Percentiles rank a stretch among this genome's conserved stretches.
phyloP scores from a whole-genome alignment of 192 early-diverging fungal species.

The Anaeromyces robustus region DNA sequence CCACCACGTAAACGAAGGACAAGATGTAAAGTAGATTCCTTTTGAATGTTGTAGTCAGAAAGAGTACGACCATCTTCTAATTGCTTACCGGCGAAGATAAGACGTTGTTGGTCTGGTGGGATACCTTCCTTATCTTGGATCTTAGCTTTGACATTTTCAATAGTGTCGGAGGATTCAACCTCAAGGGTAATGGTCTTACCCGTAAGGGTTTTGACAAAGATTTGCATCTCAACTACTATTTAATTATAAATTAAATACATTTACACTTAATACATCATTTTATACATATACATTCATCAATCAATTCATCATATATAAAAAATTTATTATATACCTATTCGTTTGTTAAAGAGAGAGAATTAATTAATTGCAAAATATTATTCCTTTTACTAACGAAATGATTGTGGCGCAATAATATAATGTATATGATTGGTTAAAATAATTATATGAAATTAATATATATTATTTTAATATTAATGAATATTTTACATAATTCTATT shows the following conservation, averaged over 20 bases:
- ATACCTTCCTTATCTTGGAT: conserved; percentile 82
- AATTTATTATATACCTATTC: not conserved
- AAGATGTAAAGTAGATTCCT: conserved; percentile 65
- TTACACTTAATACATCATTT: too few relatives aligned
- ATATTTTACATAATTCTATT: too few relatives aligned
- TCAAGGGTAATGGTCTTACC: conserved; percentile 56
- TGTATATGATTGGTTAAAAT: not conserved
- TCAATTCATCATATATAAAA: not conserved
- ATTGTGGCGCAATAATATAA: not conserved
- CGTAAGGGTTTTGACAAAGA: not conserved
- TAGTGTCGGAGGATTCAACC: conserved; percentile 58
- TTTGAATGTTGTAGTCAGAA: conserved; percentile 69
- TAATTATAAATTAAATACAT: not conserved
- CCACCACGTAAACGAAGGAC: conserved; percentile 72
- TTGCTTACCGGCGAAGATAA: conserved; percentile 73
- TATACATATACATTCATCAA: too few relatives aligned
- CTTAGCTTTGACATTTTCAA: conserved; percentile 71
- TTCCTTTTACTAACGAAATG: not conserved
- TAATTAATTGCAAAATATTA: not conserved
- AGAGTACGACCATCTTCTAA: conserved; percentile 60
- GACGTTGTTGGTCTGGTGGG: conserved; percentile 67
- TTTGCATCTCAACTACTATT: not conserved
- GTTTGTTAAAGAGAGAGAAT: not conserved
- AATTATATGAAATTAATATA: too few relatives aligned
- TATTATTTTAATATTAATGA: too few relatives aligned